These are phyloP conservation scores for Ceratobasidium papillatum DNA, from an alignment of 1,284 basidiomycete species.

Conservation along the genomic window DNA sequence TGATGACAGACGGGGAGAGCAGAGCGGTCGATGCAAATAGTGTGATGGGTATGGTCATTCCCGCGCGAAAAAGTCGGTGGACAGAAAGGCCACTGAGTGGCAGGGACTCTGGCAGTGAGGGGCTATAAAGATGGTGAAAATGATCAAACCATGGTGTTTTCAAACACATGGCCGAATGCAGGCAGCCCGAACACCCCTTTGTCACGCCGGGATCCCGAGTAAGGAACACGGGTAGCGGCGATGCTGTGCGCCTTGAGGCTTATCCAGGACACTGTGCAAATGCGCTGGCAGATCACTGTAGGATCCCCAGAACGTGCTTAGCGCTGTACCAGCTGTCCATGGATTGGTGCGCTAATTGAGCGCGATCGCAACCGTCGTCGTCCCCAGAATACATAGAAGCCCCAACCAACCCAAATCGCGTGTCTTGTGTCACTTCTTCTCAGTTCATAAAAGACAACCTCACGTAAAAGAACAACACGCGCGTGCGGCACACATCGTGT, in stretches of 20 bases:
- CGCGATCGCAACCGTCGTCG: neutral
- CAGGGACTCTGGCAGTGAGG: neutral
- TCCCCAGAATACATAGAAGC: neutral
- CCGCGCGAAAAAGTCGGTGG: neutral
- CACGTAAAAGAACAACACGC: slow-evolving; percentile 17
- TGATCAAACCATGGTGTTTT: slow-evolving; percentile 24
- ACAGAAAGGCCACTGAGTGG: neutral
- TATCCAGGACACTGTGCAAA: slow-evolving; percentile 7
- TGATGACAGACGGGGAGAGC: slow-evolving; percentile 14
- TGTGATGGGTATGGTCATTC: slow-evolving; percentile 18
- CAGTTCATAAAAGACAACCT: neutral
- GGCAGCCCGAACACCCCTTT: slow-evolving; percentile 25
- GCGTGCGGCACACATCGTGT: neutral
- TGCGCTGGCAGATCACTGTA: slow-evolving; percentile 7
- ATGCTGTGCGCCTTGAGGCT: slow-evolving; percentile 38
- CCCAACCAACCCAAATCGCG: neutral
- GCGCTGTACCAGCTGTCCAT: neutral
- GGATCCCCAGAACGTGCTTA: slow-evolving; percentile 13
- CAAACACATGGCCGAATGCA: slow-evolving; percentile 6
- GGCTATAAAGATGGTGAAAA: slow-evolving; percentile 5
- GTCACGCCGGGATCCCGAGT: slow-evolving; percentile 9
- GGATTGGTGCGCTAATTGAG: slow-evolving; percentile 13
- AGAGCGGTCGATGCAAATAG: slow-evolving; percentile 23
- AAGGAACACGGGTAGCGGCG: slow-evolving; percentile 18
- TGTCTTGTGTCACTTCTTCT: slow-evolving; percentile 14